phyloP scores from a whole-genome alignment of 768 basidiomycete genomes.

The Termitomyces sp. region DNA sequence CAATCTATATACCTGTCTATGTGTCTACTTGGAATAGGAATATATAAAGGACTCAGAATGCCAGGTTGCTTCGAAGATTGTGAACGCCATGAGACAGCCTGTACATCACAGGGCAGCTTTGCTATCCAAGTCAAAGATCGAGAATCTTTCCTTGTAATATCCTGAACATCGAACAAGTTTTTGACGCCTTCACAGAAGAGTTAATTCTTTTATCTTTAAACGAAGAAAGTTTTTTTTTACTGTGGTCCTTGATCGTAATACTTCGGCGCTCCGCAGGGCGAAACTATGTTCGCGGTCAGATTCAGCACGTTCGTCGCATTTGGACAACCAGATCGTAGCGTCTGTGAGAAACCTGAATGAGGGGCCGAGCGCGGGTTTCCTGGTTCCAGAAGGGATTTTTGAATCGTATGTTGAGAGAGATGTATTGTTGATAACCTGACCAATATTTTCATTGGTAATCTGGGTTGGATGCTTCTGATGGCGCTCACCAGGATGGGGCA shows the following conservation, averaged over 20 bases:
- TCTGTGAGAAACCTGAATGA: conserved; percentile 72
- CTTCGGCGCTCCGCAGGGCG: conserved; percentile 28
- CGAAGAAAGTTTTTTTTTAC: conserved; percentile 18
- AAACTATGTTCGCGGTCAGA: conserved; percentile 14
- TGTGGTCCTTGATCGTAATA: conserved; percentile 36
- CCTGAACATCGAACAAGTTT: conserved; percentile 33
- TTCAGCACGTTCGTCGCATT: conserved; percentile 9
- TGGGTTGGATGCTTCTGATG: conserved; percentile 11
- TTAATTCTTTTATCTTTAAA: not conserved
- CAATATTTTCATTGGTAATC: not conserved
- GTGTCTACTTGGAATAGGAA: not conserved
- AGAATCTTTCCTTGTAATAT: conserved; percentile 23
- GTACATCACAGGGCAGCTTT: not conserved
- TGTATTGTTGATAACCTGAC: conserved; percentile 59
- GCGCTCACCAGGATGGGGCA: conserved; percentile 49
- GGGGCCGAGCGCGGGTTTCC: conserved; percentile 71
- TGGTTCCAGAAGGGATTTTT: conserved; percentile 19
- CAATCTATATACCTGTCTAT: not conserved
- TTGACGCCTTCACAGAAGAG: conserved; percentile 24
- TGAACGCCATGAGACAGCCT: not conserved
- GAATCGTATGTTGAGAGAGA: conserved; percentile 20
- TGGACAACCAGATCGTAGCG: conserved; percentile 65
- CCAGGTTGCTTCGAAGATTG: too few relatives aligned
- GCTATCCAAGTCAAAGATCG: not conserved
- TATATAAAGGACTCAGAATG: not conserved